phyloP scores from a whole-genome alignment of 176 grass and related monocot genomes.

The Sorghum bicolor region DNA sequence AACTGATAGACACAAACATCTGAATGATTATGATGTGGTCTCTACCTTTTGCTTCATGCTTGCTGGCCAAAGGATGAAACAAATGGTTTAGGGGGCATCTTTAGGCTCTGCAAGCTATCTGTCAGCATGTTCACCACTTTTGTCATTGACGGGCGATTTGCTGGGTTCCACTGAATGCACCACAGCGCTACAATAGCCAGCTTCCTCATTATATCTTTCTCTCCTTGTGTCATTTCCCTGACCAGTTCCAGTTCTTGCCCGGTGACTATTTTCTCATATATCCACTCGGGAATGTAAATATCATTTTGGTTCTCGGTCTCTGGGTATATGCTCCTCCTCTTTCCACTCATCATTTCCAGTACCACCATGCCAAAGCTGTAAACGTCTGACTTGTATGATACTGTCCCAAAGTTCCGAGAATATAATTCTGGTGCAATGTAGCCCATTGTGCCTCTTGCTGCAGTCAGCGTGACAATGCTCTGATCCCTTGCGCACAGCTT shows the following conservation, averaged over 20 bases:
- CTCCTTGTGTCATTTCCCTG: neutral
- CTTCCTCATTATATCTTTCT: constrained; percentile 23
- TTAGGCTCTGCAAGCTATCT: constrained; percentile 25
- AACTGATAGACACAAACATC: neutral
- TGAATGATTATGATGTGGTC: neutral
- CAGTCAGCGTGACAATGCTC: constrained; percentile 43
- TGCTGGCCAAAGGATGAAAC: constrained; percentile 8
- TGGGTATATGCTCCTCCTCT: constrained; percentile 41
- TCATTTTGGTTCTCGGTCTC: constrained; percentile 6
- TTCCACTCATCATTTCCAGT: constrained; percentile 35
- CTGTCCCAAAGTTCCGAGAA: constrained; percentile 6
- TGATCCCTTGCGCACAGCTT: constrained; percentile 64
- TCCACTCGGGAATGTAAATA: constrained; percentile 42
- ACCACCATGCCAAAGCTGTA: constrained; percentile 52
- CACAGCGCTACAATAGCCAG: constrained; percentile 43
- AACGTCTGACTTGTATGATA: constrained; percentile 56
- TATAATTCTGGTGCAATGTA: constrained; percentile 52
- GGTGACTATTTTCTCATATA: constrained; percentile 27
- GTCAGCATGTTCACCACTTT: constrained; percentile 51
- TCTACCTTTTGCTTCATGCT: neutral
- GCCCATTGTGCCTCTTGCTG: constrained; percentile 47
- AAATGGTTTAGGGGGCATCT: constrained; percentile 46
- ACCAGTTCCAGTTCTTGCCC: constrained; percentile 21
- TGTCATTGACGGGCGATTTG: constrained; percentile 36
- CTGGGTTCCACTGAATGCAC: constrained; percentile 61